Conservation (phyloP, 257 asterid genomes). For the Solanum clarkiae region DNA sequence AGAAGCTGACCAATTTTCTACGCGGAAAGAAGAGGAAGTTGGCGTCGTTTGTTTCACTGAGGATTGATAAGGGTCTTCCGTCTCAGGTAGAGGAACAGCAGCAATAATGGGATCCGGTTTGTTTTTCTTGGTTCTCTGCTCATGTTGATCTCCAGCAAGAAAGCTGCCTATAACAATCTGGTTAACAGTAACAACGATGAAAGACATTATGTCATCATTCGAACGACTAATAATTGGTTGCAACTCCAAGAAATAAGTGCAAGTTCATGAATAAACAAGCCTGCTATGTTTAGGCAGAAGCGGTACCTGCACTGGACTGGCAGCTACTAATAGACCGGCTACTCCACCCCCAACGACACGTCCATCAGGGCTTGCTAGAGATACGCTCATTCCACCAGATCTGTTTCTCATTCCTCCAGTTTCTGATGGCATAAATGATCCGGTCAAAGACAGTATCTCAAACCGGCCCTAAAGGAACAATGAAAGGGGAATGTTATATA, state of each 20-base stretch:
- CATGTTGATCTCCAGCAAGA: slow-evolving; percentile 61
- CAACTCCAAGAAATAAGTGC: not conserved
- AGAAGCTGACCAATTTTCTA: slow-evolving; percentile 60
- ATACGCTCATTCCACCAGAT: slow-evolving; percentile 95
- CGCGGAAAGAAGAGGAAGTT: slow-evolving; percentile 42
- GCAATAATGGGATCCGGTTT: slow-evolving; percentile 32
- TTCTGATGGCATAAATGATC: slow-evolving; percentile 84
- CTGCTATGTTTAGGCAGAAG: not conserved
- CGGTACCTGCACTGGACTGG: slow-evolving; percentile 75
- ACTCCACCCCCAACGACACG: slow-evolving; percentile 96
- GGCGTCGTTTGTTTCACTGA: not conserved
- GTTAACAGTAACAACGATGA: not conserved
- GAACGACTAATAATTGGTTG: not conserved
- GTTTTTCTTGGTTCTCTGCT: slow-evolving; percentile 57
- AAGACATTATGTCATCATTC: not conserved
- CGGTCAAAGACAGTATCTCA: slow-evolving; percentile 82
- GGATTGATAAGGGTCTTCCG: slow-evolving; percentile 29
- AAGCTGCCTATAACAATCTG: slow-evolving; percentile 92
- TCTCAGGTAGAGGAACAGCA: slow-evolving; percentile 43
- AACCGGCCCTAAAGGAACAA: slow-evolving; percentile 61
- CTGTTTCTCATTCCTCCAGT: slow-evolving; percentile 81
- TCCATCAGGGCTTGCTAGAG: slow-evolving; percentile 86
- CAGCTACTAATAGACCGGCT: slow-evolving; percentile 86
- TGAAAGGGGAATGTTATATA: not conserved
- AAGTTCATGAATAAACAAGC: not conserved